phyloP scores from a whole-genome alignment of 495 filamentous ascomycete genomes.

The Penicillium bialowiezense region DNA sequence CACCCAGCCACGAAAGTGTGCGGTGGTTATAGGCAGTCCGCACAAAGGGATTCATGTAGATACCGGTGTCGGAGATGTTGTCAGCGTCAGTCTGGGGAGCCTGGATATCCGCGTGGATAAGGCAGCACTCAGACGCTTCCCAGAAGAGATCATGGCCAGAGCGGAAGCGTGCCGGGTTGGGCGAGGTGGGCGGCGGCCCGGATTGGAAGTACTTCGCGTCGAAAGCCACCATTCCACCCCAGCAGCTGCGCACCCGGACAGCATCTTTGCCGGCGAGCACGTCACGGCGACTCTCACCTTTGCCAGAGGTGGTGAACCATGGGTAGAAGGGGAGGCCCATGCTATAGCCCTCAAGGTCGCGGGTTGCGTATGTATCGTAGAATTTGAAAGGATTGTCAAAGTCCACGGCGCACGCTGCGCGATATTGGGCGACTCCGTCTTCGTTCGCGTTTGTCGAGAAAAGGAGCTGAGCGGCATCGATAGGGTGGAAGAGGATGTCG shows the following conservation, averaged over 20 bases:
- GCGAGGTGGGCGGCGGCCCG: not conserved
- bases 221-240: slow-evolving; percentile 80
- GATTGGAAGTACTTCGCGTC: slow-evolving; percentile 62
- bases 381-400: slow-evolving; percentile 75
- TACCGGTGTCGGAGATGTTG: slow-evolving; percentile 47
- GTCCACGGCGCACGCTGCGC: slow-evolving; percentile 79
- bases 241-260: slow-evolving; percentile 73
- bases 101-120: slow-evolving; percentile 71
- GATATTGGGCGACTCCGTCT: slow-evolving; percentile 58
- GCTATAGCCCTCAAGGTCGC: slow-evolving; percentile 69
- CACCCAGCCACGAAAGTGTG: slow-evolving; percentile 54
- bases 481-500: slow-evolving; percentile 68
- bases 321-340: slow-evolving; percentile 72
- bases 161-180: slow-evolving; percentile 60
- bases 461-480: slow-evolving; percentile 68
- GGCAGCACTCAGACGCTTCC: slow-evolving; percentile 78
- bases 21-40: slow-evolving; percentile 59
- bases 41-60: slow-evolving; percentile 73
- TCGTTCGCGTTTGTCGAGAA: slow-evolving; percentile 68
- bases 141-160: slow-evolving; percentile 62
- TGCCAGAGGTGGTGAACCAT: slow-evolving; percentile 63
- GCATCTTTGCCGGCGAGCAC: slow-evolving; percentile 62
- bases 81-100: slow-evolving; percentile 35
- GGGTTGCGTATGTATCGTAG: slow-evolving; percentile 79
- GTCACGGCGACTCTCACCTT: slow-evolving; percentile 54